A percentile compares a stretch with the other conserved stretches of the same genome.
Conservation (phyloP, 2,329 filamentous ascomycete genomes). For the Alternaria sp. region DNA sequence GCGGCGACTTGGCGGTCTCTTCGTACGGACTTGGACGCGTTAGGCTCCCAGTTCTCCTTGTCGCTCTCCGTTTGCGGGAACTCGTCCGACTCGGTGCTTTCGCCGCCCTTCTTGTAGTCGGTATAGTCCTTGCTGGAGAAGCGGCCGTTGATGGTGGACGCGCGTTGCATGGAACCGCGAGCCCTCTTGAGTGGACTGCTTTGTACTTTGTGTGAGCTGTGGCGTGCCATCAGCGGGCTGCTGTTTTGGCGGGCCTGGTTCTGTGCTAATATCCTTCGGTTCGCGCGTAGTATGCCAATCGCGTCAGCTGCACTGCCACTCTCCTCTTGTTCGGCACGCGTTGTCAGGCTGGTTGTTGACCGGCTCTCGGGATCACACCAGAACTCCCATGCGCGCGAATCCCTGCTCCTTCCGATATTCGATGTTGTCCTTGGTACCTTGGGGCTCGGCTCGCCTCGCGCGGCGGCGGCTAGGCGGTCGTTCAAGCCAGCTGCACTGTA, state of each 20-base stretch:
- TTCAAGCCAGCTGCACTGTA: constrained; percentile 66
- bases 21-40: constrained; percentile 40
- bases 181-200: constrained; percentile 47
- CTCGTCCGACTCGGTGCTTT: constrained; percentile 53
- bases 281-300: constrained; percentile 79
- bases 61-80: constrained; percentile 76
- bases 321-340: constrained; percentile 80
- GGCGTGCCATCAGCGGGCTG: constrained; percentile 50
- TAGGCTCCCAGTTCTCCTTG: constrained; percentile 87
- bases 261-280: constrained; percentile 57
- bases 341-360: constrained; percentile 71
- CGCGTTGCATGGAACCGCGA: constrained; percentile 42
- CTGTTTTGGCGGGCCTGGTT: constrained; percentile 72
- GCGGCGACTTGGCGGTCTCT: constrained; percentile 26
- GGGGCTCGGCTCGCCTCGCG: constrained; percentile 37
- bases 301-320: constrained; percentile 81
- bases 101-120: constrained; percentile 24
- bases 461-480: constrained; percentile 40
- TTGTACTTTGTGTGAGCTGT: constrained; percentile 33
- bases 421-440: constrained; percentile 57
- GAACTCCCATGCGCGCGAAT: constrained; percentile 90
- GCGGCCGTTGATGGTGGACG: constrained; percentile 44
- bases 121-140: constrained; percentile 36
- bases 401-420: constrained; percentile 75
- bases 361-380: constrained; percentile 82